Evolutionary conservation across 129 eudicot species (phyloP), one percentile per base, ranked within the genome.

Genomic region (Tagetes patula): DNA sequence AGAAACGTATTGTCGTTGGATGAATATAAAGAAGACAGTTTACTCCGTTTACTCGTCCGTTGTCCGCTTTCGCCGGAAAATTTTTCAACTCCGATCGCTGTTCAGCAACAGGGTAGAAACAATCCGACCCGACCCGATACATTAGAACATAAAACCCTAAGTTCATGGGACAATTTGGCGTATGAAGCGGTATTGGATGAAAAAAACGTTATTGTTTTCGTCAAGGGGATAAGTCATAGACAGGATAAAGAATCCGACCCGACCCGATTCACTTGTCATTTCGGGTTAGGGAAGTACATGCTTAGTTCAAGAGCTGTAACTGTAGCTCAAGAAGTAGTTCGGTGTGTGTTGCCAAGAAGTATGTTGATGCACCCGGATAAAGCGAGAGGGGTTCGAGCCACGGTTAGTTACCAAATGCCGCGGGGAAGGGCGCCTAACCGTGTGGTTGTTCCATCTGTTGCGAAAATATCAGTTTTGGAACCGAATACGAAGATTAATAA

Each of bases 271-370:
- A 86, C 72, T 38, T 94, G 99, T 69, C 93, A 82, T 75, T 94
- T 94, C 48, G 88, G 89, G 67, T 72, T 85, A 1, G 90, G 69
- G 34, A 82, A 70, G 1, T 81, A 45, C 61, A 69, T 79, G 82
- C 63, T 81, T 8, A 84, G 69, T 5, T 75, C 96, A 0, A 85
- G 76, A 76, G 97, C 99, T 40, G 5, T 94, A 1, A 80, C 88
- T 5, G 99, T 92, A n/a, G 99, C 97, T 65, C 99, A 94, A 71
- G 99, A 94, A 70, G 94, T 94, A 11, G 89, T 94, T 58, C 76
- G 99, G 75, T 94, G 99, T 78, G 68, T 76, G 69, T 49, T 90
- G 73, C 96, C 96, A 1, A 72, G 79, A 50, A 87, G 87, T 37
- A 84, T 90, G 39, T 48, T 65, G 32, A 73, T 66, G 78, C 74